Conservation (phyloP, 306 rosid genomes). For the Cucurbita pepo region DNA sequence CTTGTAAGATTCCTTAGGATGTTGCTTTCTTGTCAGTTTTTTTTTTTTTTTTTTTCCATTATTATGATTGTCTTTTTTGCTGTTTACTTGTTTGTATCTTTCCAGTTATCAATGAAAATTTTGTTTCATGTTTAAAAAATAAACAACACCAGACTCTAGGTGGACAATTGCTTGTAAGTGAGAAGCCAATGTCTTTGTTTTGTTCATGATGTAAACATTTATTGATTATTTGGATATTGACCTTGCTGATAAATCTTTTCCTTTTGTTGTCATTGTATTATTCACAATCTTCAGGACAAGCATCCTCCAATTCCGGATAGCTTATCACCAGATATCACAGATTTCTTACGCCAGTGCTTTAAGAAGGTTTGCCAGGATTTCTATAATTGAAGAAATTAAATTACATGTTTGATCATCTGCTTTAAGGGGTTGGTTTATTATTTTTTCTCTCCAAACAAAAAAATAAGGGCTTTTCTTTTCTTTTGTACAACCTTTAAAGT, state of each 20-base stretch:
- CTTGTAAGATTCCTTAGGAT: not conserved
- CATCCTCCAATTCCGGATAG: constrained; percentile 96
- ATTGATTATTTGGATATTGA: not conserved
- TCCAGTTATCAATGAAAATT: not conserved
- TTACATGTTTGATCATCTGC: not conserved
- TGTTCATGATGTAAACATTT: not conserved
- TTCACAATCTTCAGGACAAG: constrained; percentile 54
- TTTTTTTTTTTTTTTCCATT: not conserved
- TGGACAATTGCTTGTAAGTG: not conserved
- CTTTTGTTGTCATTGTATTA: not conserved
- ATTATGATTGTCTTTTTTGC: not conserved
- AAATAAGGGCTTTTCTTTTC: not conserved
- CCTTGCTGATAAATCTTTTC: not conserved
- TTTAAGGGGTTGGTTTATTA: not conserved
- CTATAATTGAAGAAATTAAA: not conserved
- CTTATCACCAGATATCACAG: constrained; percentile 82
- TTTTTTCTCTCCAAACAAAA: not conserved
- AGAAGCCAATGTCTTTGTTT: not conserved
- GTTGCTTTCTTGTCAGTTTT: not conserved
- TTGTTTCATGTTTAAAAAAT: not conserved
- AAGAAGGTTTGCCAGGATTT: constrained; percentile 57
- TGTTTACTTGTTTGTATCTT: not conserved
- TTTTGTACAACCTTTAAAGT: not conserved
- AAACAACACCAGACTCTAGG: not conserved
- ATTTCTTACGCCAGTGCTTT: constrained; percentile 93